Conservation (phyloP, 768 basidiomycete genomes). For the Cyclocybe cylindracea region DNA sequence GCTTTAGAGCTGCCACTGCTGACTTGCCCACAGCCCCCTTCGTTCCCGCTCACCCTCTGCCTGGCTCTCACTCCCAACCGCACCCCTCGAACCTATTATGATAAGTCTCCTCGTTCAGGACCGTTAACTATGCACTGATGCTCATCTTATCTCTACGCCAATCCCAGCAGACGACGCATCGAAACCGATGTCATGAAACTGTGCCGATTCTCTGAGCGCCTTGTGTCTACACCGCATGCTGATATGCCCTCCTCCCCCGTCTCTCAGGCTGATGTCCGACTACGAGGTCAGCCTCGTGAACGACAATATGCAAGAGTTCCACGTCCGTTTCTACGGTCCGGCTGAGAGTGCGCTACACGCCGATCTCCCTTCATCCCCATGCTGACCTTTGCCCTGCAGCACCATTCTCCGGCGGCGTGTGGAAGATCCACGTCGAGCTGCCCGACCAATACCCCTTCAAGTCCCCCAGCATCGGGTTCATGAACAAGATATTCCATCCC, state of each 20-base stretch:
- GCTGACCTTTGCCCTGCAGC: conserved; percentile 53
- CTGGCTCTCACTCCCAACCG: not conserved
- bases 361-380: not conserved
- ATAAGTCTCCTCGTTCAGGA: conserved; percentile 45
- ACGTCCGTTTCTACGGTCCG: conserved; percentile 93
- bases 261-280: conserved; percentile 90
- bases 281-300: conserved; percentile 97
- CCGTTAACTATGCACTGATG: conserved; percentile 4
- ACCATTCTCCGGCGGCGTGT: conserved; percentile 95
- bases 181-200: conserved; percentile 99
- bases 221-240: not conserved
- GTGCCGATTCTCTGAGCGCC: conserved; percentile 43
- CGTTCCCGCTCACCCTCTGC: not conserved
- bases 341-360: conserved; percentile 71
- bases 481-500: conserved; percentile 99
- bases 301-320: conserved; percentile 99
- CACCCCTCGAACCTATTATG: conserved; percentile 40
- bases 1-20: conserved; percentile 8
- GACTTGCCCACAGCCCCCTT: conserved; percentile 8
- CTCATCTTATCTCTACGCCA: conserved; percentile 54
- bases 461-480: conserved; percentile 98
- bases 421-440: conserved; percentile 99
- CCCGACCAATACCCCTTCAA: conserved; percentile 99
- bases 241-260: conserved; percentile 6
- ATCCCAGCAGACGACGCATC: conserved; percentile 88